Percentiles rank a stretch among this genome's conserved stretches.
phyloP scores from a whole-genome alignment of 164 flowering plant genomes.

The Chimonanthus praecox region DNA sequence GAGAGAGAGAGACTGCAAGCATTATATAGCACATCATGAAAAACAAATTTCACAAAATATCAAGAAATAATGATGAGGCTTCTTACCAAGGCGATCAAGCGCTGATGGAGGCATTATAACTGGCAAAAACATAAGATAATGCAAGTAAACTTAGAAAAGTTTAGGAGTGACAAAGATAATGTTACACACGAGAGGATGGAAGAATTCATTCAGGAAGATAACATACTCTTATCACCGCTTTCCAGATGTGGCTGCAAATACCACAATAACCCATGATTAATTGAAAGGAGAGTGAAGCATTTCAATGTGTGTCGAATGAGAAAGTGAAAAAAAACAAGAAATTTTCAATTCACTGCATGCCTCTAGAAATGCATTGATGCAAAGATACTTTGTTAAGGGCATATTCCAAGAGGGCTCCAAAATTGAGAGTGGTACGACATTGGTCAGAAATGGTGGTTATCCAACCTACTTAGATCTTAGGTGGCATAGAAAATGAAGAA shows the following conservation, averaged over 20 bases:
- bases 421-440: not conserved
- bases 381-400: not conserved
- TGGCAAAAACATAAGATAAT: constrained; percentile 15
- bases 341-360: too few relatives aligned
- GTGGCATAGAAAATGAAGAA: not conserved
- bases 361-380: not conserved
- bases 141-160: not conserved
- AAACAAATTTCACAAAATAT: too few relatives aligned
- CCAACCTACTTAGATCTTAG: not conserved
- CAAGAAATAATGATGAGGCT: not conserved
- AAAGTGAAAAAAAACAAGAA: not conserved
- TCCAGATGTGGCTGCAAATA: not conserved
- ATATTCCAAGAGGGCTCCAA: not conserved
- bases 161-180: too few relatives aligned
- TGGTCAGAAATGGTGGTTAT: not conserved
- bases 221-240: not conserved
- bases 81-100: constrained; percentile 64
- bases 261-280: not conserved
- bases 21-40: not conserved
- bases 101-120: constrained; percentile 83
- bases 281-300: not conserved
- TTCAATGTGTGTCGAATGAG: not conserved
- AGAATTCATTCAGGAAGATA: not conserved
- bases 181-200: not conserved
- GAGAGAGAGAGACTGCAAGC: not conserved